phyloP scores from a whole-genome alignment of 345 rosid species.

The Kandelia obovata region DNA sequence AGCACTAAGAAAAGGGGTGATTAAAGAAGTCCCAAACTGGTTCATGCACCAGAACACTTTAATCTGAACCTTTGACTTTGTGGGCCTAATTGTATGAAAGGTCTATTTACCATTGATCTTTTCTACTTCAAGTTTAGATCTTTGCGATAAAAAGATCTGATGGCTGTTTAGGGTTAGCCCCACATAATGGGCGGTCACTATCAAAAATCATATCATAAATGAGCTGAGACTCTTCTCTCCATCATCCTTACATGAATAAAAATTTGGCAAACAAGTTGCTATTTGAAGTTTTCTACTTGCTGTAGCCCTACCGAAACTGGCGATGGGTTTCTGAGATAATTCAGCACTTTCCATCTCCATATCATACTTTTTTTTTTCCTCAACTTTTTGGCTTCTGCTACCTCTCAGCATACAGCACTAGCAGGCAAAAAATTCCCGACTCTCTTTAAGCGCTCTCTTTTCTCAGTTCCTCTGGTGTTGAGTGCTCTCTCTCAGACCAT shows the following conservation, averaged over 20 bases:
- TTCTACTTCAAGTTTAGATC: background rate
- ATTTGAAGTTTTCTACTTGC: conserved; percentile 33
- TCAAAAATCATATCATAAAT: conserved; percentile 28
- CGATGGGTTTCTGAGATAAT: conserved; percentile 32
- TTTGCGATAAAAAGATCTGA: background rate
- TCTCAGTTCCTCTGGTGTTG: conserved; percentile 11
- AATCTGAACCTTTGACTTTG: conserved; percentile 14
- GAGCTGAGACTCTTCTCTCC: conserved; percentile 7
- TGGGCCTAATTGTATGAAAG: conserved; percentile 12
- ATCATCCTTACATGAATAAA: conserved; percentile 23
- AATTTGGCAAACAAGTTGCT: conserved; percentile 45
- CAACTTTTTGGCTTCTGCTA: background rate
- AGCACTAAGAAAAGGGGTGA: conserved; percentile 4
- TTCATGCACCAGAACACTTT: conserved; percentile 21
- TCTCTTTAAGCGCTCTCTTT: background rate
- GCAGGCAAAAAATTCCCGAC: no score
- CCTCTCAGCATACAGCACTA: no score
- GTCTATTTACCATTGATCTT: conserved; percentile 8
- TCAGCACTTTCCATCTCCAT: conserved; percentile 13
- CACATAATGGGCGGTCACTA: conserved; percentile 21
- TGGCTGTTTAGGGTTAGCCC: conserved; percentile 11
- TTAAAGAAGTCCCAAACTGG: conserved; percentile 13
- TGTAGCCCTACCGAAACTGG: conserved; percentile 31
- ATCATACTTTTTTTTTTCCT: background rate
- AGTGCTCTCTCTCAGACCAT: background rate